Base-by-base conservation (phyloP, 2,329 filamentous ascomycete species). In the Nemania sp. region DNA sequence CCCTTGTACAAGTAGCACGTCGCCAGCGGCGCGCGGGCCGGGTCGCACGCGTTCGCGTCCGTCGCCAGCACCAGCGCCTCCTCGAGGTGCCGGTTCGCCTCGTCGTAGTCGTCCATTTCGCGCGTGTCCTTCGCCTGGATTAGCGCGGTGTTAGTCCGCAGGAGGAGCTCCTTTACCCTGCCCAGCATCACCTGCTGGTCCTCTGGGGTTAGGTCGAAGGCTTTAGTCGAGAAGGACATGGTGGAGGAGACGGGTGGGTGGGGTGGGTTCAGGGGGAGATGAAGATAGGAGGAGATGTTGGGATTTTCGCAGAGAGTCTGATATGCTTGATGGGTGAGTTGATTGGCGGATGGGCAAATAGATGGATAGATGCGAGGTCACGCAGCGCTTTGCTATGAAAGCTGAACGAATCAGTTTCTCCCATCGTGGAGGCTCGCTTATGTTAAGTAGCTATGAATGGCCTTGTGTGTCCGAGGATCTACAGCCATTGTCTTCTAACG, bases 1-100 rank as follows among this genome's bases (percentile, higher is more conserved):
- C 69, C 69, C 10, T 63, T 58, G 21, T 66, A 65, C 0, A 69
- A 48, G 35, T 69, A 60, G 40, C 68, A 69, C 18, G 54, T 64
- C 2, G 67, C 64, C 10, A 71, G 60, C n/a, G 67, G 66, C 11
- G 68, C 55, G 9, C 59, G 59, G 2, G 65, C 49, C 7, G 42
- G 58, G 46, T 70, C 67, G 52, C 68, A 69, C 9, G 63, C 67
- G 13, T 65, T 67, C 1, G 51, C 18, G 34, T 71, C 69, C 1
- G 21, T 54, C 5, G 67, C 67, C 4, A 70, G 45, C 7, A 53
- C 7, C 2, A 70, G 13, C 0, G 69, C 69, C 4, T 66, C 43
- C 25, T 64, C 29, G 12, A 68, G 40, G 0, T 53, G 47, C 20
- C 29, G 5, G 3, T 54, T 42, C 2, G 63, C 65, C 5, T 68